Base-by-base conservation (phyloP, 1,139 yeast species). In the Protomyces inouyei region DNA sequence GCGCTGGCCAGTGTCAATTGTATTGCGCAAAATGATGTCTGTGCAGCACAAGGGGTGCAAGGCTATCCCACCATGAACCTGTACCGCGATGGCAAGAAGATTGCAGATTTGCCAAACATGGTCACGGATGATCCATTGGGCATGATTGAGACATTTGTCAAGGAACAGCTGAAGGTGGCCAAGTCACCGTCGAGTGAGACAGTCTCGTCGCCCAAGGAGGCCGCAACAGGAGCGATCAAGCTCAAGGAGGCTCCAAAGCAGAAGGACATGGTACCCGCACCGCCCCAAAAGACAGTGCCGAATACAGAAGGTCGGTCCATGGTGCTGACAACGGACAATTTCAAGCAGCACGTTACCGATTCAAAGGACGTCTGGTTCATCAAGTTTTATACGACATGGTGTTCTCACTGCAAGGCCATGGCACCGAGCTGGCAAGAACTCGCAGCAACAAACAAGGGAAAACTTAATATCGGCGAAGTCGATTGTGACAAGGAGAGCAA, bases 1-100 rank as follows among this genome's bases (percentile, higher is more conserved):
- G 70, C 73, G 54, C 70, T 78, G 69, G 81, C 75, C 28, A 70
- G 72, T 54, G 77, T 78, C 52, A 74, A 79, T 71, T 78, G 81
- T 61, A 72, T 73, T 4, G 75, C 73, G 45, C 69, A 76, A 37
- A 79, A 79, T 6, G 80, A 78, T 66, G 66, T 78, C 56, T 78
- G 81, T 67, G 65, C 60, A n/a, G 68, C 69, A 25, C 67, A 71
- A 61, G 70, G 68, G 2, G 70, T 78, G 55, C 28, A 43, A 12
- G 72, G 71, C 1, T 77, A 72, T 67, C 81, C 81, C 1, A 66
- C 74, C 2, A 63, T 78, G 55, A 68, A 71, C 35, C 70, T 77
- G 14, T 77, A 68, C 70, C 67, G 70, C 53, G 72, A 77, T 59
- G 80, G 78, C 12, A 61, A 69, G 65, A 53, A 63, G 43, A 66